Evolutionary conservation across 2,329 filamentous ascomycete genomes (phyloP), one percentile per base, ranked within the genome.

Genomic region (Neonectria faginata): DNA sequence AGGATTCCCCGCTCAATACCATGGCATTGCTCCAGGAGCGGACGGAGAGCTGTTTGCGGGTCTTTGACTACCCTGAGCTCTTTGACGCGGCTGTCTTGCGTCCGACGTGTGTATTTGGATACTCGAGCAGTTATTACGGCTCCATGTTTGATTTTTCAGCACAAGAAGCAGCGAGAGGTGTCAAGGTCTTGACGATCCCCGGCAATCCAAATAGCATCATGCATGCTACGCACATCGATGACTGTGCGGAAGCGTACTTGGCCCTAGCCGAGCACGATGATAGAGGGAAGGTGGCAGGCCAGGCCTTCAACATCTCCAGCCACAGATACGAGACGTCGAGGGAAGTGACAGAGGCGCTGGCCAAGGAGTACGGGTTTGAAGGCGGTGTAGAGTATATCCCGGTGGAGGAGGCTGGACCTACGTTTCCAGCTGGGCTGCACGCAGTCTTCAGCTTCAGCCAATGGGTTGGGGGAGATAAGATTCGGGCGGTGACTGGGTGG

Each of bases 221-320:
- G 64, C 83, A 85, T 62, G 80, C 79, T 3, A 76, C 80, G 41
- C 83, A 86, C 63, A 76, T 85, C 12, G 83, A 85, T 65, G 84
- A 86, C 65, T 85, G 82, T 51, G 83, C 73, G 2, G 80, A 82
- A 16, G 83, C 82, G 0, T 86, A 85, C 61, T 72, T 85, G 3
- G 76, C 81, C 1, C 74, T 86, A 2, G 83, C 82, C 0, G 71
- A 75, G 27, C 75, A 82, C n/a, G 14, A 65, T 1, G 65, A 75
- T 11, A 74, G 78, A 20, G 53, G 39, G 0, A 71, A 68, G 0
- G 74, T 85, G 1, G 71, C 68, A 3, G 81, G 80, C 0, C 75
- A 83, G 59, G 77, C 70, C 5, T 85, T 82, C 66, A 85, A 85
- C 67, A 79, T 85, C 44, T 85, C 83, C 2, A 76, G 75, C 0